Evolutionary conservation across 371 early-diverging fungal species (phyloP), one percentile per base, ranked within the genome.

Genomic region (Lichtheimia corymbifera): DNA sequence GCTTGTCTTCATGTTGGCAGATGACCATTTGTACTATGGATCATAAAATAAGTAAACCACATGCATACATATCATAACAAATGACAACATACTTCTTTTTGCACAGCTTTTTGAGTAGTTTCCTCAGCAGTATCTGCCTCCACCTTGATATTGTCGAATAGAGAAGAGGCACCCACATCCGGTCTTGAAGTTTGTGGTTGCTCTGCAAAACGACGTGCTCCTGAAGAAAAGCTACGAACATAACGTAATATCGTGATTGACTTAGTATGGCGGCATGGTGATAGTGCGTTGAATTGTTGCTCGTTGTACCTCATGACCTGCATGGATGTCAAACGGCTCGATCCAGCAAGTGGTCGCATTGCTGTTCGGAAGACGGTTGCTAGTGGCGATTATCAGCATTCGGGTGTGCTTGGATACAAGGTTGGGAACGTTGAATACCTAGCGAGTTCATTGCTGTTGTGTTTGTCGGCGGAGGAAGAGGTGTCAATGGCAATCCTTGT

Each of bases 1-100:
- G 49, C 89, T 85, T 0, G 83, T 82, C 64, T 80, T 88, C 74
- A 92, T 92, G 63, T 91, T 87, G 59, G 78, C 76, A 2, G 92
- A 89, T 25, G 87, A 84, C 77, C 82, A 91, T 43, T 69, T 63
- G 60, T 85, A 88, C 88, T 93, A 75, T 41, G 17, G 2, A 25
- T 7, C 27, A 30, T 52, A 27, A 53, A 14, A 51, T 35, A 13
- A 24, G 49, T 18, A 0, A 22, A 1, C 5, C 5, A n/a, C 47
- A 47, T 17, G 1, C 6, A 5, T 0, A 1, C 47, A 17, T 9
- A 22, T 4, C 0, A 45, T 18, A 5, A 5, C 40, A 18, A 7
- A 20, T 30, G 3, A 24, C 7, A 6, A 43, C 65, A 57, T 75
- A 79, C 83, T 72, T 83, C 74, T 66, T 79, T 79, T 47, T 66